A percentile compares a stretch with the other conserved stretches of the same genome.
phyloP scores from a whole-genome alignment of 1,284 basidiomycete species.

The Austropuccinia psidii region DNA sequence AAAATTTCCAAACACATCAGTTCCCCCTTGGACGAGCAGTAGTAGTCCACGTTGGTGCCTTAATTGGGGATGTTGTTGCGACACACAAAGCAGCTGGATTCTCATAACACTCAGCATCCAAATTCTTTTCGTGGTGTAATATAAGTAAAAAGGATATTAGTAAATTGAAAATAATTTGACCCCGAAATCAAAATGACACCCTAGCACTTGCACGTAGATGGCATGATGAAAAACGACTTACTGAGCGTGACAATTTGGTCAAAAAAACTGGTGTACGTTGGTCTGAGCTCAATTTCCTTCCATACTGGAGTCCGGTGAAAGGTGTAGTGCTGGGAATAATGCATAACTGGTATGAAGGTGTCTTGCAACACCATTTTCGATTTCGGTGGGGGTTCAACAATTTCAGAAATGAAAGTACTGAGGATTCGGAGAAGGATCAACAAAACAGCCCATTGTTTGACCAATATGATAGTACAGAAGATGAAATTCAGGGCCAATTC shows the following conservation, averaged over 20 bases:
- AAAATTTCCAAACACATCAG: too few species aligned
- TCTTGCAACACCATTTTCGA: neutral
- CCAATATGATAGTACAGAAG: neutral
- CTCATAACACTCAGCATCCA: neutral
- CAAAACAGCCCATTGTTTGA: too few species aligned
- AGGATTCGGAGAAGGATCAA: neutral
- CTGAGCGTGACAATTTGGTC: neutral
- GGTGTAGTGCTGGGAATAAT: constrained; percentile 3
- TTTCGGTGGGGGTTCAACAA: neutral
- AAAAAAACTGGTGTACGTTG: constrained; percentile 4
- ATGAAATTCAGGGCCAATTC: neutral
- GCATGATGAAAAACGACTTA: neutral
- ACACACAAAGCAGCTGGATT: neutral
- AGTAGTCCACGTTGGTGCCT: neutral
- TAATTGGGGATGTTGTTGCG: neutral
- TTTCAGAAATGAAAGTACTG: neutral
- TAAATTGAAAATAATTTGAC: neutral
- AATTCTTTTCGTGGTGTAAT: neutral
- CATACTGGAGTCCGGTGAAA: neutral
- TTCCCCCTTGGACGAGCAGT: neutral
- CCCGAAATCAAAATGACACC: neutral
- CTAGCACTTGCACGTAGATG: neutral
- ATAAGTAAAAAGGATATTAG: neutral
- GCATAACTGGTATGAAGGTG: constrained; percentile 25
- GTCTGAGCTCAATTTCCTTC: constrained; percentile 8